Percentiles rank a stretch among this genome's conserved stretches.
Conservation (phyloP, 352 stramenopile species). For the Globisporangium lucens region DNA sequence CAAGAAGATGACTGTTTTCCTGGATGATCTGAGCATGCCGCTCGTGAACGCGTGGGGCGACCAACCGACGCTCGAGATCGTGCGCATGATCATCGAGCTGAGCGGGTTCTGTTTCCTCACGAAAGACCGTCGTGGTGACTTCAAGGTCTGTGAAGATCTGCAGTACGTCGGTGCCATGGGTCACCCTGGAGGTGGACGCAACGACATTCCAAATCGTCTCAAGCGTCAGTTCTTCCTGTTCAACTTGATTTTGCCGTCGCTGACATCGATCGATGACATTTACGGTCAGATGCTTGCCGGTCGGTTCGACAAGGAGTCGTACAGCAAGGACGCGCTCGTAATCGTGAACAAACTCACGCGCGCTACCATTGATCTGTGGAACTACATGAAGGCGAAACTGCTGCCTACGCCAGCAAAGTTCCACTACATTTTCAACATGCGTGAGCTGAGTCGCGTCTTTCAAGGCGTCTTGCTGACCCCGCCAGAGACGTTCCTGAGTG, state of each 20-base stretch:
- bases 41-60: constrained; percentile 99
- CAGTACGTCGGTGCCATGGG: constrained; percentile 98
- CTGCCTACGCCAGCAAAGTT: constrained; percentile 97
- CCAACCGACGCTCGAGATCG: constrained; percentile 97
- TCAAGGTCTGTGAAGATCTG: constrained; percentile 98
- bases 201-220: constrained; percentile 98
- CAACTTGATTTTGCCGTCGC: constrained; percentile 96
- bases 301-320: constrained; percentile 89
- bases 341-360: constrained; percentile 94
- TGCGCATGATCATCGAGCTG: constrained; percentile 96
- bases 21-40: constrained; percentile 97
- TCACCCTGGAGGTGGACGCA: constrained; percentile 95
- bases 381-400: constrained; percentile 97
- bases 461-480: constrained; percentile 96
- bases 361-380: constrained; percentile 96
- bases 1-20: constrained; percentile 99
- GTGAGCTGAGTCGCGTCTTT: constrained; percentile 97
- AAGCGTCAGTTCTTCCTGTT: constrained; percentile 99
- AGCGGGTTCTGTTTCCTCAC: constrained; percentile 97
- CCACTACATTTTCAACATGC: constrained; percentile 99
- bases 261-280: constrained; percentile 99
- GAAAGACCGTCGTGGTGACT: constrained; percentile 98
- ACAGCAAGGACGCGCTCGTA: constrained; percentile 77
- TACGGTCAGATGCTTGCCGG: constrained; percentile 98
- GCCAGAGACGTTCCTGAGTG: constrained; percentile 92